Base-by-base conservation (phyloP, 306 rosid genomes). In the Ziziphus jujuba region DNA sequence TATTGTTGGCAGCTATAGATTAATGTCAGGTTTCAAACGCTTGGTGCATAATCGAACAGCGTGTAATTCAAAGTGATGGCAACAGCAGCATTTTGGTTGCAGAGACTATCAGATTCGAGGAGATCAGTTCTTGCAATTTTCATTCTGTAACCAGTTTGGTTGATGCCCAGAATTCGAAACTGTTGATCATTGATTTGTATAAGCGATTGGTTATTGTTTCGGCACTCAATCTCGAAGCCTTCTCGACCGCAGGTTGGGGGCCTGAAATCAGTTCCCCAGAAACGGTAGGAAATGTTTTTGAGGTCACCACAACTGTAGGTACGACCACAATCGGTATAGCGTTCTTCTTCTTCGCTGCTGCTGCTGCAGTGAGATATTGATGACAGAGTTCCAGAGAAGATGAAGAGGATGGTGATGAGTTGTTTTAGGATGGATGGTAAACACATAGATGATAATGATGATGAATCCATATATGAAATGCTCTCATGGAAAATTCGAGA, bases 221-320 rank as follows among this genome's bases (percentile, higher is more conserved):
- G 0, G 61, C 84, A 84, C 0, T 0, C 0, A 20, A 87, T 79
- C 19, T 48, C 0, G 73, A 76, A 76, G 0, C 36, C 14, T 0
- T 0, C 0, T 0, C 67, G 58, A 0, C 77, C 82, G 2, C 88
- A 81, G 1, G 5, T 2, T 0, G 0, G 0, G 3, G 49, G 14
- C 0, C 73, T 24, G 15, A 4, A 28, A 28, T 19, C 0, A 0
- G 11, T 19, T 3, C 56, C 79, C 82, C 83, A 76, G 53, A 81
- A 81, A 2, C 87, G 89, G 48, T 74, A 81, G 0, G 0, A 3
- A 3, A 83, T 63, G 63, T 24, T 9, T 16, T 14, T 1, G 9
- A 84, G 0, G 0, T 0, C 0, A 20, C 75, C 85, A 3, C 89
- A 86, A 2, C 1, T 15, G 80, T 61, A 80, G 0, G 3, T 15